A percentile compares a stretch with the other conserved stretches of the same genome.
Conservation (phyloP, 768 basidiomycete species). For the Kwoniella europaea region DNA sequence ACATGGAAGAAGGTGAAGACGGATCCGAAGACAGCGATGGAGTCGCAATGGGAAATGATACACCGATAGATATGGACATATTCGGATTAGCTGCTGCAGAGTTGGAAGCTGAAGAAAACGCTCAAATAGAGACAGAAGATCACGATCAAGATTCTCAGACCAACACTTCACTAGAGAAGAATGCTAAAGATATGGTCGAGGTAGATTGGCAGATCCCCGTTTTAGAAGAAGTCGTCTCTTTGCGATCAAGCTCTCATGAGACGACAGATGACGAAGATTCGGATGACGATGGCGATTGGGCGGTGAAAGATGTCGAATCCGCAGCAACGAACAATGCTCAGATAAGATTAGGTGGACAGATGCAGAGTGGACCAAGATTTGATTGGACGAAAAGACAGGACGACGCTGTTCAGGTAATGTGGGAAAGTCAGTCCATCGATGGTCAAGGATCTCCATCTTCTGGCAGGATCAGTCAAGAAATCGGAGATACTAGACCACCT, state of each 20-base stretch:
- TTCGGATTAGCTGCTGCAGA: conserved; percentile 25
- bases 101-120: conserved; percentile 18
- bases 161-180: neutral
- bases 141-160: neutral
- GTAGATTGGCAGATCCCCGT: neutral
- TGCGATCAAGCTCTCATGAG: neutral
- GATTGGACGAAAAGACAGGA: conserved; percentile 34
- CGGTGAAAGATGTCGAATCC: conserved; percentile 6
- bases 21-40: neutral
- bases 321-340: neutral
- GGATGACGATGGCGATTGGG: conserved; percentile 20
- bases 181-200: neutral
- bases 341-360: neutral
- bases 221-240: neutral
- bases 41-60: conserved; percentile 9
- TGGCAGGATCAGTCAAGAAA: neutral
- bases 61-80: conserved; percentile 19
- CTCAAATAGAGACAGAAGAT: neutral
- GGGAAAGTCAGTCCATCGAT: conserved; percentile 35
- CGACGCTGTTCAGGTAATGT: conserved; percentile 37
- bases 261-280: neutral
- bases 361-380: conserved; percentile 24
- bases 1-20: conserved; percentile 11
- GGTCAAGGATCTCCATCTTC: neutral
- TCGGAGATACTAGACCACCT: neutral